phyloP scores from a whole-genome alignment of 805 yeast genomes.

The Candida ipomoeae region DNA sequence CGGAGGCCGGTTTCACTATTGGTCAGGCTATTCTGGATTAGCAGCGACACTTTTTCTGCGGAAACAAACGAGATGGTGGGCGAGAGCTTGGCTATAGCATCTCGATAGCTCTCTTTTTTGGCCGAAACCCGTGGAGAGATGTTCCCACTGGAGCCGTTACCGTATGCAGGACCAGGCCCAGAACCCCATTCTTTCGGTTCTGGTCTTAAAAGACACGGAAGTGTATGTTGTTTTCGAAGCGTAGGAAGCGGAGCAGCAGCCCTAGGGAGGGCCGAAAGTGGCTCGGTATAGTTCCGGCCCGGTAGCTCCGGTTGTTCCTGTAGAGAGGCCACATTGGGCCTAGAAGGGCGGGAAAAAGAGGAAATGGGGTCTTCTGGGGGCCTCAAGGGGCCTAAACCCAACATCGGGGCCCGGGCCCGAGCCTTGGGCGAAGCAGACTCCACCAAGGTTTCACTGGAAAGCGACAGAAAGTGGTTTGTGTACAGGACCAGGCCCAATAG shows the following conservation, averaged over 20 bases:
- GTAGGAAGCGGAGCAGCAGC: neutral
- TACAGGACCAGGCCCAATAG: conserved; percentile 1
- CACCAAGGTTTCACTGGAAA: conserved; percentile 32
- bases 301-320: neutral
- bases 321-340: conserved; percentile 15
- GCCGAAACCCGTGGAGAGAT: neutral
- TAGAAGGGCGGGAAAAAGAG: neutral
- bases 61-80: conserved; percentile 18
- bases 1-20: conserved; percentile 13
- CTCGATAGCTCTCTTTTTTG: conserved; percentile 17
- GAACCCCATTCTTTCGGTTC: neutral
- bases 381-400: neutral
- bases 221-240: conserved; percentile 15
- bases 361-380: too few species aligned
- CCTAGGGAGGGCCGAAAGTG: neutral
- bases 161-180: neutral
- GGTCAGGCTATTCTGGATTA: conserved; percentile 9
- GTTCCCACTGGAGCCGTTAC: neutral
- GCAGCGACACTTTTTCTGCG: conserved; percentile 14
- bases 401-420: neutral
- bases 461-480: conserved; percentile 16
- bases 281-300: neutral
- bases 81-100: conserved; percentile 22
- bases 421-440: conserved; percentile 16
- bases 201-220: conserved; percentile 3